Evolutionary conservation across 768 basidiomycete species (phyloP), one percentile per base, ranked within the genome.

Genomic region (Amanita pallidorosea): DNA sequence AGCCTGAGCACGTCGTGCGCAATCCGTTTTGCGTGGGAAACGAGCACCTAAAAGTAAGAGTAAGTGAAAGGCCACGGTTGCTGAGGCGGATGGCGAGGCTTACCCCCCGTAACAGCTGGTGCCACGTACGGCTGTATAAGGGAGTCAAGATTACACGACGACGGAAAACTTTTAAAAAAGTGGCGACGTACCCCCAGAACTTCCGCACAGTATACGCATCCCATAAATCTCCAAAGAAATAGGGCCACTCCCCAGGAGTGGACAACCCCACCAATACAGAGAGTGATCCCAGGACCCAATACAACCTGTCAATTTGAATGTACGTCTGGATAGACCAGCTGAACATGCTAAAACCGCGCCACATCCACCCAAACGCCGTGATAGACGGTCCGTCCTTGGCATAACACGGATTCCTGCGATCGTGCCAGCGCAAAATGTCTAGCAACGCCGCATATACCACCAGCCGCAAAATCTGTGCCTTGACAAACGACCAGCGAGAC

Each of bases 31-130:
- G 49, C 54, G 17, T 55, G 54, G 41, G 42, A 12, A 17, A 45
- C 45, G 22, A 59, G 20, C 15, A 42, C 7, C 43, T 52, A 35
- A 33, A 27, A 11, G 35, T 7, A 27, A 15, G n/a, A 38, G 27
- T 4, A 27, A 9, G 5, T 2, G 4, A 29, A 38, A 13, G 22
- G 3, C 1, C 20, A 29, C 8, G 23, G 9, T 20, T 25, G 17
- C 33, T 23, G 4, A 15, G 13, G n/a, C 17, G 40, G 22, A 42
- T 27, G 7, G 11, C 7, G 7, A 23, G 23, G 46, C 58, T 40
- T 43, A 61, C 60, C 27, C 60, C 47, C 33, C 61, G 57, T 22
- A 63, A 37, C 12, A 60, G 37, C 38, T 63, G 61, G 45, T 63
- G 61, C 61, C 61, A 63, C 11, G 56, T 58, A 23, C 55, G 59